Conservation (phyloP, 805 yeast species). For the Candida ovalis region DNA sequence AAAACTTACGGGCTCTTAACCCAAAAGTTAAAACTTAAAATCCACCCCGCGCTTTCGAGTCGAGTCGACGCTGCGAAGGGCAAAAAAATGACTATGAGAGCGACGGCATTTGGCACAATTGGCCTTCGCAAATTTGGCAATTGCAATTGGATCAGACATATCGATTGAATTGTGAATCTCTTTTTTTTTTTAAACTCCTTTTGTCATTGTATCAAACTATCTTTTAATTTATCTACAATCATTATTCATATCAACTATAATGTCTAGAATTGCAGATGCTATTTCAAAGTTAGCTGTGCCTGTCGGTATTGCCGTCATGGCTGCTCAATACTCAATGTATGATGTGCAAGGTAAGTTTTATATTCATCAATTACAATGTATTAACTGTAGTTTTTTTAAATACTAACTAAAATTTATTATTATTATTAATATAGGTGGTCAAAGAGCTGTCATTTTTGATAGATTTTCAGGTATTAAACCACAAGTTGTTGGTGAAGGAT, state of each 20-base stretch:
- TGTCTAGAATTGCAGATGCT: constrained; percentile 40
- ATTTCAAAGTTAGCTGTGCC: constrained; percentile 61
- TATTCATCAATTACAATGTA: neutral
- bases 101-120: too few species aligned
- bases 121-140: too few species aligned
- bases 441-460: constrained; percentile 93
- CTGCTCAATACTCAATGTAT: constrained; percentile 79
- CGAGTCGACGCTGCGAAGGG: too few species aligned
- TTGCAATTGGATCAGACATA: too few species aligned
- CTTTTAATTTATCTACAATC: neutral
- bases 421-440: constrained; percentile 49
- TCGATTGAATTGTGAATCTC: too few species aligned
- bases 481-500: constrained; percentile 92
- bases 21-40: too few species aligned
- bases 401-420: constrained; percentile 5
- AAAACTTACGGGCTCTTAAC: too few species aligned
- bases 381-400: neutral
- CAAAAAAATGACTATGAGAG: too few species aligned
- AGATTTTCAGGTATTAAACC: constrained; percentile 84
- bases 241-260: constrained; percentile 11
- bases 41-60: too few species aligned
- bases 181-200: too few species aligned
- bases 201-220: neutral
- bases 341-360: constrained; percentile 66
- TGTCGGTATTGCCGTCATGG: constrained; percentile 61